Evolutionary conservation across 306 rosid species (phyloP), one percentile per base, ranked within the genome.

Genomic region (Cucurbita ficifolia): DNA sequence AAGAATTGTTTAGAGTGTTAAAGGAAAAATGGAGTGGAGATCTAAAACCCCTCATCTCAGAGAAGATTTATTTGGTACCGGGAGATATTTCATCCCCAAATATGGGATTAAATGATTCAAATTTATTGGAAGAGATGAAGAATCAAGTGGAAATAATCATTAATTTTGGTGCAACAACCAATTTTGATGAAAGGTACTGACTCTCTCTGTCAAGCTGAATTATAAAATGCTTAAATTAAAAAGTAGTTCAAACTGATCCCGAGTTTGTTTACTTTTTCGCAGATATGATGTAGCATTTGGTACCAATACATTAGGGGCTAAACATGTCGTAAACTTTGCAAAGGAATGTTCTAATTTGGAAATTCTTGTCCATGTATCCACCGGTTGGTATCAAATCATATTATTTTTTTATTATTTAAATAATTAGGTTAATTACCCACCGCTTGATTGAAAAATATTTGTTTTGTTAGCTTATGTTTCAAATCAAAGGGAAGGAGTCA

Each of bases 131-230:
- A 39, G 83, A 88, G 60, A 80, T 92, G 68, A 52, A 58, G 76
- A 71, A 54, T n/a, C 82, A 88, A 51, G 43, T 85, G 0, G 84
- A 89, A 76, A 84, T 81, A 22, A 87, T 92, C n/a, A 72, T 90
- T 39, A 89, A 89, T 73, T 75, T 92, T 5, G 98, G 95, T 75
- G 98, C 98, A 48, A 86, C 87, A 0, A 92, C 98, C 10, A 85
- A 86, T 19, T 89, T 92, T 35, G 84, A 89, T 75, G 92, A 89
- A 80, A 89, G 97, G 97, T 88, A 76, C 2, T 2, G 8, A 8
- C 46, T 42, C 46, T 42, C 12, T 42, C n/a, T n/a, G n/a, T n/a
- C 46, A 3, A 29, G 33, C 33, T 29, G 33, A 29, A 2, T 29
- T 29, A 29, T 29, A 29, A 29, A 29, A 29, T 29, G 33, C 33